Base-by-base conservation (phyloP, 805 yeast species). In the Pichia ethanolica region DNA sequence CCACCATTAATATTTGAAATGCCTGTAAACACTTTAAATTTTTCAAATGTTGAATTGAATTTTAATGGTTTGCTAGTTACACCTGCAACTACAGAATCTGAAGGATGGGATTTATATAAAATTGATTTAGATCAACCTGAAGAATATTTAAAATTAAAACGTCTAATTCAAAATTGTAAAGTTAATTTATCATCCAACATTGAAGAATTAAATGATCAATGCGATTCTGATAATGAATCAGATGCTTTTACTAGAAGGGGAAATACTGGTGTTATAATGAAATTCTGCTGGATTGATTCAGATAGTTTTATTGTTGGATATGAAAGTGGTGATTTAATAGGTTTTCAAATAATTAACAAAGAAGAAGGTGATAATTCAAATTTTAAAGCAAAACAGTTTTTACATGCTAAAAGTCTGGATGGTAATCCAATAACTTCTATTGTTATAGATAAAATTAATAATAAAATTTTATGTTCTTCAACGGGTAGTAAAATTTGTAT, bases 21-120 rank as follows among this genome's bases (percentile, higher is more conserved):
- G 55, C 89, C 89, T 6, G 84, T 85, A 40, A 88, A 88, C 62
- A 71, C 87, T 5, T 67, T 88, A 54, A 87, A 86, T 57, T 88
- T 83, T 62, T 77, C 89, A 56, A 79, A 81, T 48, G 79, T 82
- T n/a, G 81, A 73, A 5, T 63, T 74, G 14, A 48, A 44, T 7
- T 60, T 61, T 1, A 42, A 44, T 2, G 54, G 52, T 5, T 32
- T 52, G 11, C 49, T 79, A 28, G 59, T 82, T 6, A 77, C 86
- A 0, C 89, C 95, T 0, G 80, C 83, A 14, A 78, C 89, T 0
- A 63, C 71, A 9, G 78, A 79, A 57, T 81, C 93, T 0, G 78
- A 82, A 39, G 71, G 72, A 35, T 73, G 85, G 53, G 95, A 86
- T 58, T 60, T 87, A 1, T 84, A 84, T 60, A 59, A 61, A 35